phyloP scores from a whole-genome alignment of 352 stramenopile genomes.

The Halophytophthora polymorphica region DNA sequence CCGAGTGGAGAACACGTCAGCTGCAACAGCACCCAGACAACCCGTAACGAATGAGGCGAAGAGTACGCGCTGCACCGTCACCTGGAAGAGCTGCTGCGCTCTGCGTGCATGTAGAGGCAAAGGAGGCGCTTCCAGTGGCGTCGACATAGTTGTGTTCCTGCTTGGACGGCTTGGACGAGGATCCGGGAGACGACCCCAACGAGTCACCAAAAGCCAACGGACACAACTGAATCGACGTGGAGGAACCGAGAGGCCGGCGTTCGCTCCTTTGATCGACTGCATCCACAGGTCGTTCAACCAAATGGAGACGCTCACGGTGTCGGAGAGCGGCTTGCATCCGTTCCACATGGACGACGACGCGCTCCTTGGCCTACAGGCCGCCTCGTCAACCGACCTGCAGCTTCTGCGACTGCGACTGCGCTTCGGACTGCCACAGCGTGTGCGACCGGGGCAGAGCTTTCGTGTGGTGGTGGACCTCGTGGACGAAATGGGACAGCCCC shows the following conservation, averaged over 20 bases:
- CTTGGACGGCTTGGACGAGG: no score
- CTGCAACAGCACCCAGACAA: no score
- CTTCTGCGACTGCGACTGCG: conserved; percentile 48
- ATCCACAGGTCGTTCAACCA: no score
- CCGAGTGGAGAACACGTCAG: neutral
- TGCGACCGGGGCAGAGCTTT: conserved; percentile 27
- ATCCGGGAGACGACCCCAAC: no score
- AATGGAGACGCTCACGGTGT: neutral
- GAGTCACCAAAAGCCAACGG: neutral
- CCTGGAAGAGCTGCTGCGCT: conserved; percentile 36
- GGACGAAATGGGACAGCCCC: conserved; percentile 52
- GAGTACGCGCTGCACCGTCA: neutral
- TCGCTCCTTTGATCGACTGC: no score
- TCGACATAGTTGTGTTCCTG: neutral
- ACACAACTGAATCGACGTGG: neutral
- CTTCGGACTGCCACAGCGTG: conserved; percentile 28
- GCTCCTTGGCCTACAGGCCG: conserved; percentile 9
- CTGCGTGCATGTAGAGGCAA: conserved; percentile 31
- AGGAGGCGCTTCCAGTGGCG: neutral
- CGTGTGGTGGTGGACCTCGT: conserved; percentile 43
- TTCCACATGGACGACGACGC: conserved; percentile 13
- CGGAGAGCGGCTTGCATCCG: neutral
- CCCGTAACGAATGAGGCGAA: no score
- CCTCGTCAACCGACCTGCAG: conserved; percentile 14
- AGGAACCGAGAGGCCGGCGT: no score